phyloP scores from a whole-genome alignment of 225 moss, liverwort and hornwort species.

The Straminergon stramineum region DNA sequence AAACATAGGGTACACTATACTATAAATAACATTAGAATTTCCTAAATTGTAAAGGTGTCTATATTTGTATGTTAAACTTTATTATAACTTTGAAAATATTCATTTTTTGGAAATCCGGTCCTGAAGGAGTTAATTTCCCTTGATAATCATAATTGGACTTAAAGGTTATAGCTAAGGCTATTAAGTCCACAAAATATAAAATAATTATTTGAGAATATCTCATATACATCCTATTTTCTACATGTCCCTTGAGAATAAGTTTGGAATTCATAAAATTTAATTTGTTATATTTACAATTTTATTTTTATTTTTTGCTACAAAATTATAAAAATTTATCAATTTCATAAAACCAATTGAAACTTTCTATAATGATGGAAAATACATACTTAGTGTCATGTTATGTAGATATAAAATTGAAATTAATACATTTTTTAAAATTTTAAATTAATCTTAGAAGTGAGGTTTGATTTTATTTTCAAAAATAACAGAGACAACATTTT shows the following conservation, averaged over 20 bases:
- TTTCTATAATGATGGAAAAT: not conserved
- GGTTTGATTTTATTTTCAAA: not conserved
- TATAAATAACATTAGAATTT: no score
- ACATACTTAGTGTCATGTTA: not conserved
- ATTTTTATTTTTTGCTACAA: not conserved
- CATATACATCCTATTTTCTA: not conserved
- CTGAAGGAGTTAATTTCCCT: no score
- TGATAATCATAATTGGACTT: no score
- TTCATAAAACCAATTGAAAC: not conserved
- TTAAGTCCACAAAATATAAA: not conserved
- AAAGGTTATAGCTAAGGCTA: not conserved
- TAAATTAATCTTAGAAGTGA: not conserved
- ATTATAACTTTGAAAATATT: no score
- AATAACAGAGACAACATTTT: accelerated
- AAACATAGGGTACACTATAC: no score
- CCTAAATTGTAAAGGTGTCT: not conserved
- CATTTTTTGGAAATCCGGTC: no score
- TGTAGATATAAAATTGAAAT: not conserved
- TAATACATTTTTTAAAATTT: not conserved
- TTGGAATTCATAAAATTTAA: not conserved
- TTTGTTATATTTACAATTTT: not conserved
- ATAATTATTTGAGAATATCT: not conserved
- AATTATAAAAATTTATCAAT: not conserved
- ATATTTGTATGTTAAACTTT: not conserved
- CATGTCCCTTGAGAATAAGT: not conserved